phyloP scores from a whole-genome alignment of 345 rosid species.

The Eucalyptus leucophloia region DNA sequence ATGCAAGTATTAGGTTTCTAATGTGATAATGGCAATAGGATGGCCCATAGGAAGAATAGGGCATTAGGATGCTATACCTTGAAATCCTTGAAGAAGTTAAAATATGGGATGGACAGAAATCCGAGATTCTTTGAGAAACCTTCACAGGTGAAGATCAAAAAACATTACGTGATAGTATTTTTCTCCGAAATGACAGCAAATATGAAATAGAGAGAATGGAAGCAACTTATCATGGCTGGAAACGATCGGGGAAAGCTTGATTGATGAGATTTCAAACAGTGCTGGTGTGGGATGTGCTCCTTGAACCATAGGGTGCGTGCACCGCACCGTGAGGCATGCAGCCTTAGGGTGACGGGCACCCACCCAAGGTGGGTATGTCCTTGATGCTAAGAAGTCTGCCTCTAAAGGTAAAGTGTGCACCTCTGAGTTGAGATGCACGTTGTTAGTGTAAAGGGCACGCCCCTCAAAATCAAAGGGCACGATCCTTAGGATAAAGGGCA shows the following conservation, averaged over 20 bases:
- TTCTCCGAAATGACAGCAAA: not conserved
- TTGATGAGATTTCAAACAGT: not conserved
- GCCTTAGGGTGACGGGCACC: too few species aligned
- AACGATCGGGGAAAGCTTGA: not conserved
- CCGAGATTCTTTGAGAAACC: not conserved
- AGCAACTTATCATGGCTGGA: not conserved
- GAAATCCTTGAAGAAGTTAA: not conserved
- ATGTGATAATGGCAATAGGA: not conserved
- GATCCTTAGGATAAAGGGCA: not conserved
- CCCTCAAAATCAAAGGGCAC: not conserved
- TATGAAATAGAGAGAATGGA: not conserved
- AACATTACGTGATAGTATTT: not conserved
- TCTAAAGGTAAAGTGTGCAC: too few species aligned
- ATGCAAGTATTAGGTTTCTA: not conserved
- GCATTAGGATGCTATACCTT: not conserved
- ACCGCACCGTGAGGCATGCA: too few species aligned
- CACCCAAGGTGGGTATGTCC: too few species aligned
- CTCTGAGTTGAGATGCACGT: too few species aligned
- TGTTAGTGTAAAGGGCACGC: too few species aligned
- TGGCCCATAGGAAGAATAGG: not conserved
- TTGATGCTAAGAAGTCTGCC: too few species aligned
- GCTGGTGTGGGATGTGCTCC: not conserved
- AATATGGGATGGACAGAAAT: not conserved
- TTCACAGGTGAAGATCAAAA: not conserved
- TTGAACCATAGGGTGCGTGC: not conserved